These are phyloP conservation scores for Hygrocybe coccinea DNA, from an alignment of 768 basidiomycete species.

Conservation along the genomic window DNA sequence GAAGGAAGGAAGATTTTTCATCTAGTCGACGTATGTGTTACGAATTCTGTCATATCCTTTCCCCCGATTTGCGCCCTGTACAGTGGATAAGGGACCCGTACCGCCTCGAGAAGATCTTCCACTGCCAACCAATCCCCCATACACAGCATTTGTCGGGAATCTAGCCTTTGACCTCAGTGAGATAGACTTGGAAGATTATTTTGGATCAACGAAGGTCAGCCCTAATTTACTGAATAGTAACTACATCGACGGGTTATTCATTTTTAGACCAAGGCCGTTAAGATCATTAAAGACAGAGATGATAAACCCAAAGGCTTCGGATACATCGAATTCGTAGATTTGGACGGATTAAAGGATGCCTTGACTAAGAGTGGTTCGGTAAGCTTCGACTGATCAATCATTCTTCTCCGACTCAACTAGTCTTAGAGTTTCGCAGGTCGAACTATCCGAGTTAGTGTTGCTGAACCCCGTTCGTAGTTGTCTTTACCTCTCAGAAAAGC, in stretches of 20 bases:
- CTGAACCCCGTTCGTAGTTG: conserved; percentile 80
- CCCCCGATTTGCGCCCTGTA: background rate
- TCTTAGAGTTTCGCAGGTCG: conserved; percentile 68
- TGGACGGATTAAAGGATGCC: conserved; percentile 83
- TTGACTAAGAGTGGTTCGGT: conserved; percentile 68
- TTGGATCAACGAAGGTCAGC: conserved; percentile 57
- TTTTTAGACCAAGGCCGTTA: conserved; percentile 69
- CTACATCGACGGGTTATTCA: background rate
- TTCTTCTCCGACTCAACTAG: conserved; percentile 6
- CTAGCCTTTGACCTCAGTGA: conserved; percentile 90
- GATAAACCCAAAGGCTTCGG: conserved; percentile 98
- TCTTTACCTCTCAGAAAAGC: conserved; percentile 2
- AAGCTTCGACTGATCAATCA: conserved; percentile 22
- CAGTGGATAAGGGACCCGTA: conserved; percentile 51
- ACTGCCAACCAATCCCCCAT: conserved; percentile 92
- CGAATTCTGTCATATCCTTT: conserved; percentile 13
- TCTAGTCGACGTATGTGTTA: conserved; percentile 52
- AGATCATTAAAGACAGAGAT: conserved; percentile 89
- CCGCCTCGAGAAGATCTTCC: conserved; percentile 86
- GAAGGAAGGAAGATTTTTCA: conserved; percentile 60
- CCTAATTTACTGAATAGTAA: background rate
- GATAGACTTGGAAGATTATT: conserved; percentile 75
- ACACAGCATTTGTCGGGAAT: conserved; percentile 96
- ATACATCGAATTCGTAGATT: conserved; percentile 89
- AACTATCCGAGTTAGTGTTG: conserved; percentile 85